Conservation (phyloP, 106 monocot genomes). For the Platanthera zijinensis region DNA sequence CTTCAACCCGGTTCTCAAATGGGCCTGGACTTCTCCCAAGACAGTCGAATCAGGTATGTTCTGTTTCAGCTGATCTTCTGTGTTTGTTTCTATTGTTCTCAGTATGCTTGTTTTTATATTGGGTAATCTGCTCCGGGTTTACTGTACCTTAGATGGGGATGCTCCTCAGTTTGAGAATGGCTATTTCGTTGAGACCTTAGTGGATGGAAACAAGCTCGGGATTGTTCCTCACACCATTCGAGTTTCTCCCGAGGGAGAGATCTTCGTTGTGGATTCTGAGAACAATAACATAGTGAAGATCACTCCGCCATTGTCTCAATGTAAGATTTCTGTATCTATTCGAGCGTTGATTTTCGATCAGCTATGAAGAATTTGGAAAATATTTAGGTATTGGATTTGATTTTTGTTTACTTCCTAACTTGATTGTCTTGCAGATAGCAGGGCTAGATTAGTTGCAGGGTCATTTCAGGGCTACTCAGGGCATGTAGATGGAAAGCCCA, state of each 20-base stretch:
- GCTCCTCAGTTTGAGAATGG: conserved; percentile 82
- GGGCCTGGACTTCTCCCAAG: conserved; percentile 60
- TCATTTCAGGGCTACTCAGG: conserved; percentile 96
- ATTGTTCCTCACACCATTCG: conserved; percentile 69
- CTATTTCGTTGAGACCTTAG: conserved; percentile 89
- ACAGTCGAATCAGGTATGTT: conserved; percentile 33
- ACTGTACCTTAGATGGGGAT: conserved; percentile 44
- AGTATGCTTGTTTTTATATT: neutral
- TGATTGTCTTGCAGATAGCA: conserved; percentile 57
- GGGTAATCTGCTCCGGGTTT: conserved; percentile 6
- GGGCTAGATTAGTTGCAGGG: conserved; percentile 88
- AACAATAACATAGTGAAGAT: conserved; percentile 66
- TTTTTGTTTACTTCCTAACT: neutral
- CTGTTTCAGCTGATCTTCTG: neutral
- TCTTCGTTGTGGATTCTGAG: conserved; percentile 75
- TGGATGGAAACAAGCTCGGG: conserved; percentile 92
- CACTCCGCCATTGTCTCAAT: conserved; percentile 76
- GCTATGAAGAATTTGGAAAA: no score
- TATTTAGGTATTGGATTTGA: no score
- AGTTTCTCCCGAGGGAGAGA: conserved; percentile 84
- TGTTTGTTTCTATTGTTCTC: neutral
- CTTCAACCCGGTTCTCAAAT: conserved; percentile 64
- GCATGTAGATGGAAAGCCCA: conserved; percentile 93
- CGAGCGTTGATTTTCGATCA: neutral
- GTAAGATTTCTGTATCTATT: conserved; percentile 21